Conservation (phyloP, 1,284 basidiomycete genomes). For the Schizopora paradoxa region DNA sequence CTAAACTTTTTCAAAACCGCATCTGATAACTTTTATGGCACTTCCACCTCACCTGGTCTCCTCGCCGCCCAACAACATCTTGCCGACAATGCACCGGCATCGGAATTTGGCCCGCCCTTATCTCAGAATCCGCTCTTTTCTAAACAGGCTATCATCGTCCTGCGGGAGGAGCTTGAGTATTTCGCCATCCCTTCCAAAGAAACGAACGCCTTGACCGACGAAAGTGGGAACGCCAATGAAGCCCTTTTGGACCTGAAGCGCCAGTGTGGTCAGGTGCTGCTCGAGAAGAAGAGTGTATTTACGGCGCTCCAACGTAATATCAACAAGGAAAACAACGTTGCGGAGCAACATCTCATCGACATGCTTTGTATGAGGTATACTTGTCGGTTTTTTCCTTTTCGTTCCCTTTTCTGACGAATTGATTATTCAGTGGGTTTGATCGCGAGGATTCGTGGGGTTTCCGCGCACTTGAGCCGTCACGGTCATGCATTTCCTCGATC, state of each 20-base stretch:
- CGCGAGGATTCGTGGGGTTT: constrained; percentile 97
- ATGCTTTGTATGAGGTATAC: constrained; percentile 99
- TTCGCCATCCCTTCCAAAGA: constrained; percentile 89
- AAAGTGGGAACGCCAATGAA: constrained; percentile 74
- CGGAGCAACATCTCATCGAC: constrained; percentile 98
- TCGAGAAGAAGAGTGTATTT: constrained; percentile 91
- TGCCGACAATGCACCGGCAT: constrained; percentile 52
- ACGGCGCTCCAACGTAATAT: constrained; percentile 98
- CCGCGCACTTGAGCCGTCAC: constrained; percentile 89
- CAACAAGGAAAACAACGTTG: constrained; percentile 98
- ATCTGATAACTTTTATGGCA: constrained; percentile 91
- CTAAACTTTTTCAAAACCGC: constrained; percentile 87
- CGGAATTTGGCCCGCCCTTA: constrained; percentile 58
- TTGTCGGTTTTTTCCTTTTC: constrained; percentile 23
- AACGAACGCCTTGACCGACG: constrained; percentile 59
- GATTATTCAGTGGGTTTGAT: constrained; percentile 81
- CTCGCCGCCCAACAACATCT: constrained; percentile 78
- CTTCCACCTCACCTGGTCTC: constrained; percentile 64
- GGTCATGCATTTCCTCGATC: constrained; percentile 97
- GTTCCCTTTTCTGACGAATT: constrained; percentile 8
- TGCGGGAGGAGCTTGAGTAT: constrained; percentile 97
- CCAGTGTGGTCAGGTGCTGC: constrained; percentile 81
- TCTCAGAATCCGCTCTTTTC: constrained; percentile 87
- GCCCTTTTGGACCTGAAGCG: constrained; percentile 73
- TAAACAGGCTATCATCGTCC: constrained; percentile 98